Base-by-base conservation (phyloP, 805 yeast species). In the Phaffomyces opuntiae region DNA sequence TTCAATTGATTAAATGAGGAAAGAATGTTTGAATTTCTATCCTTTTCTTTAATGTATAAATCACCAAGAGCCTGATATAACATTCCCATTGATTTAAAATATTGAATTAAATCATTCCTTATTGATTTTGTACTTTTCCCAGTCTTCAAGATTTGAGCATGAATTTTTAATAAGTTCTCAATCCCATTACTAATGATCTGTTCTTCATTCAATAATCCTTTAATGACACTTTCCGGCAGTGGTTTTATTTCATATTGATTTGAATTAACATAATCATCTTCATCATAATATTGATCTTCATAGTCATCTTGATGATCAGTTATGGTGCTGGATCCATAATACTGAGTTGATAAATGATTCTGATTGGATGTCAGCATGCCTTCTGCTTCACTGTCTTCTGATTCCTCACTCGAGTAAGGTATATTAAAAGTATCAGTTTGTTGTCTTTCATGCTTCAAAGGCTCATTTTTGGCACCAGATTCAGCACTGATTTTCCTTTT, bases 41-140 rank as follows among this genome's bases (percentile, higher is more conserved):
- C 47, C 1, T 61, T 50, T 29, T 72, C 75, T 9, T 57, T 57
- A 5, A 55, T 50, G 52, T 73, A 74, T 3, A 72, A 50, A 50
- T 74, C 79, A 43, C 64, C 57, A 37, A 72, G 61, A 2, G 74
- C 63, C 42, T 66, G 63, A 49, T 69, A 65, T 34, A 65, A 60
- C 42, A 66, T 67, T 1, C 69, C 61, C 27, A 73, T 50, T 41
- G 64, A 66, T 40, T 59, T 62, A 43, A 67, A 65, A 43, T 60
- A 57, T 29, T 59, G 60, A 1, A 55, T 39, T 7, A 72, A 60
- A 50, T 56, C 57, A 7, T 48, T 48, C 44, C 77, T 50, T 6
- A 67, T 49, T 9, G 56, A 48, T 39, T 51, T 47, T 2, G 64
- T 53, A 36, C 56, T 57, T 44, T 63, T 60, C 1, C 76, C 75